Evolutionary conservation across 2,329 filamentous ascomycete species (phyloP).

Genomic region (Fusarium luffae): DNA sequence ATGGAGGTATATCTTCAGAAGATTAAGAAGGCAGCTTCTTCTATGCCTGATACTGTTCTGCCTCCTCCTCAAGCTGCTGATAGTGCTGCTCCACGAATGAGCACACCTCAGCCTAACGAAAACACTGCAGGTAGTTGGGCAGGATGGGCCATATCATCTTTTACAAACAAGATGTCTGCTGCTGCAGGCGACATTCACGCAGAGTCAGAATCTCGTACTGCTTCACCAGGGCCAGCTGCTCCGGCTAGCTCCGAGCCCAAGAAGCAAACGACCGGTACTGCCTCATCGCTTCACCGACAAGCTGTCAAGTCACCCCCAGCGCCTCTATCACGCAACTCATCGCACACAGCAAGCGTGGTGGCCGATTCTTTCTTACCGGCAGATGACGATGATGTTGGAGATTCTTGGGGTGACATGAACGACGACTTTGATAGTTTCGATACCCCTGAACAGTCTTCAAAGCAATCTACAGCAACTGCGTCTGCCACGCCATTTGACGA

Average conservation of each 20-base stretch:
- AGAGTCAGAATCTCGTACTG: slow-evolving; percentile 57
- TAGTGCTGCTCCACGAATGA: slow-evolving; percentile 75
- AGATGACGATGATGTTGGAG: slow-evolving; percentile 68
- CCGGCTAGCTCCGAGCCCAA: slow-evolving; percentile 54
- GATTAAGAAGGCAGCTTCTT: slow-evolving; percentile 79
- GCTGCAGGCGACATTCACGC: slow-evolving; percentile 88
- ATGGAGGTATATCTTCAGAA: slow-evolving; percentile 86
- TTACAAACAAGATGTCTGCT: slow-evolving; percentile 90
- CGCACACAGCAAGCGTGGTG: slow-evolving; percentile 56
- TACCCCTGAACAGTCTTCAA: slow-evolving; percentile 45
- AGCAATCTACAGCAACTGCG: slow-evolving; percentile 46
- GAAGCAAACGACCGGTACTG: slow-evolving; percentile 60
- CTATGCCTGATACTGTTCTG: slow-evolving; percentile 83
- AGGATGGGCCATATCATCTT: slow-evolving; percentile 98
- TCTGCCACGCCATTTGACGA: slow-evolving; percentile 75
- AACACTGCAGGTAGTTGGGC: slow-evolving; percentile 71
- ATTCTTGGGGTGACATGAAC: slow-evolving; percentile 81
- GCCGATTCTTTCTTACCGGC: slow-evolving; percentile 66
- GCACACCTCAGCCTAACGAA: slow-evolving; percentile 76
- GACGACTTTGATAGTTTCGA: slow-evolving; percentile 60
- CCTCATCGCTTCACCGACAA: slow-evolving; percentile 70
- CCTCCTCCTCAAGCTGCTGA: slow-evolving; percentile 70
- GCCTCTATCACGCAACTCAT: slow-evolving; percentile 60
- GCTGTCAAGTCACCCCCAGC: slow-evolving; percentile 64
- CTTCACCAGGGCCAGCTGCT: slow-evolving; percentile 55